These are phyloP conservation scores for Leccinum arenicola DNA, from an alignment of 768 basidiomycete genomes.

Conservation along the genomic window DNA sequence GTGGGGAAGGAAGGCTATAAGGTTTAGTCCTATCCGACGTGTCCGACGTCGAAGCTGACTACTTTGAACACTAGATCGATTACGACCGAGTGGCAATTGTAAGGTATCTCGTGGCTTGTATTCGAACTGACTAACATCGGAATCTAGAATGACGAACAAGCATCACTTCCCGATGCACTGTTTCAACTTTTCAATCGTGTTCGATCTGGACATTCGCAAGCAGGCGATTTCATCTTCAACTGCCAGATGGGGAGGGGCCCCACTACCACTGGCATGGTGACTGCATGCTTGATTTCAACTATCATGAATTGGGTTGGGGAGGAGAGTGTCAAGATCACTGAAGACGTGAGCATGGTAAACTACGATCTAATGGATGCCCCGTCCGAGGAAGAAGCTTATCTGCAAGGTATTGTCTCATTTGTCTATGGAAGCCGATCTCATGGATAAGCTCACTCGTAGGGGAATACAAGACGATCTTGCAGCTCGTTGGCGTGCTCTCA, in stretches of 20 bases:
- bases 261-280: constrained; percentile 96
- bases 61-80: constrained; percentile 53
- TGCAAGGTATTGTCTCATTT: constrained; percentile 56
- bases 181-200: constrained; percentile 77
- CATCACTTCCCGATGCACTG: constrained; percentile 86
- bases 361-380: constrained; percentile 78
- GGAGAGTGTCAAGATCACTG: constrained; percentile 37
- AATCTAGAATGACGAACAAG: constrained; percentile 92
- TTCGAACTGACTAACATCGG: constrained; percentile 6
- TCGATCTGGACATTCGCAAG: constrained; percentile 49
- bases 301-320: constrained; percentile 57
- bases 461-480: constrained; percentile 95
- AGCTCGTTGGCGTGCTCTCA: constrained; percentile 88
- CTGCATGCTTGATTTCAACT: constrained; percentile 81
- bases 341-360: constrained; percentile 37
- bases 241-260: constrained; percentile 94
- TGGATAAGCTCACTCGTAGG: constrained; percentile 44
- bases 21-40: constrained; percentile 26
- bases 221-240: constrained; percentile 87
- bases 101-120: constrained; percentile 24
- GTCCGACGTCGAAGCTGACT: constrained; percentile 5
- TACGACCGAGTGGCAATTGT: constrained; percentile 91
- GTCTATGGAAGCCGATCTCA: not conserved
- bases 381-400: constrained; percentile 85
- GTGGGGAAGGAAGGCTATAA: constrained; percentile 75